phyloP scores from a whole-genome alignment of 163 green algal genomes.

The Volvox carteri region DNA sequence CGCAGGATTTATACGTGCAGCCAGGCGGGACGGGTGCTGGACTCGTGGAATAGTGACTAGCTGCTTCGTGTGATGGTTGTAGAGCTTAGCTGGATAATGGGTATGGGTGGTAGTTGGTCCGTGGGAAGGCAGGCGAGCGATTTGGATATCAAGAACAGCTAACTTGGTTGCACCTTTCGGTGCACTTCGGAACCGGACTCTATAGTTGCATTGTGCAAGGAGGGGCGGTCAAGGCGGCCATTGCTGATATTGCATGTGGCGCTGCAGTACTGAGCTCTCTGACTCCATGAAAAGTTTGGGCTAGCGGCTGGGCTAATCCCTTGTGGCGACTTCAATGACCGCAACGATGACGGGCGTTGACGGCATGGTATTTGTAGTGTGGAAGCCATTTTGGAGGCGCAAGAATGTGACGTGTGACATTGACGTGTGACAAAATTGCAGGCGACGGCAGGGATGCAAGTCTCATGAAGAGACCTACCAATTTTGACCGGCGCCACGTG shows the following conservation, averaged over 20 bases:
- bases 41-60: background rate
- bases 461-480: background rate
- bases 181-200: too few relatives aligned
- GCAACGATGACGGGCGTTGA: background rate
- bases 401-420: background rate
- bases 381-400: background rate
- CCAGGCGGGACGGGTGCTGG: background rate
- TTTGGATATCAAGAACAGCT: background rate
- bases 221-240: too few relatives aligned
- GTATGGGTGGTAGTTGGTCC: background rate
- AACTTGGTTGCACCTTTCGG: too few relatives aligned
- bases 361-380: background rate
- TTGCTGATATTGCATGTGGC: background rate
- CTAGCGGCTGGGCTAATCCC: background rate
- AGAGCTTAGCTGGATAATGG: background rate
- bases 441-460: slow-evolving; percentile 21
- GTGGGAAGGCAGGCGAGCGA: slow-evolving; percentile 9
- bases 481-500: background rate
- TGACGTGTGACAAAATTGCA: slow-evolving; percentile 33
- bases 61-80: background rate
- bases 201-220: too few relatives aligned
- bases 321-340: background rate
- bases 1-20: slow-evolving; percentile 22
- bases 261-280: background rate
- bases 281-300: background rate